phyloP scores from a whole-genome alignment of 257 asterid genomes.

The Scutellaria baicalensis region DNA sequence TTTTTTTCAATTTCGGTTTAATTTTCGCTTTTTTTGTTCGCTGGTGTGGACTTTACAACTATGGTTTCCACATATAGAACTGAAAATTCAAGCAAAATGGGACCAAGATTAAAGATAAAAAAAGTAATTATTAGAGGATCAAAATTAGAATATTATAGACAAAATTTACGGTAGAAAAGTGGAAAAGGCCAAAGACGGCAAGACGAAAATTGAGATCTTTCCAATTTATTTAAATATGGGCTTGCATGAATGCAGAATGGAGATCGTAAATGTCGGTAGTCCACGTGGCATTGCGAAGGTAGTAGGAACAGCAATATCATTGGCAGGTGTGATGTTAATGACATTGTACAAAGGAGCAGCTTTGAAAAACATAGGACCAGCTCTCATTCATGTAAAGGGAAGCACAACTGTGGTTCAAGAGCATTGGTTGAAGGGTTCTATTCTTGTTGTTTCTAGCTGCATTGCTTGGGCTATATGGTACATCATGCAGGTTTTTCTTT shows the following conservation, averaged over 20 bases:
- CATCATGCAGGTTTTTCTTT: conserved; percentile 59
- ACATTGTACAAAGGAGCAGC: conserved; percentile 62
- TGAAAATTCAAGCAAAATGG: no score
- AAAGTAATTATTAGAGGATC: no score
- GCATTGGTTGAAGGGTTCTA: conserved; percentile 56
- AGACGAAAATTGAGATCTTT: no score
- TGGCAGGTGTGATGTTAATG: conserved; percentile 65
- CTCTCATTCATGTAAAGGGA: conserved; percentile 36
- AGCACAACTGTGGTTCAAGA: conserved; percentile 26
- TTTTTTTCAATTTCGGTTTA: no score
- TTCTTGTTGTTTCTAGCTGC: conserved; percentile 61
- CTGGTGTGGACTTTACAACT: no score
- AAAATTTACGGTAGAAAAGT: no score
- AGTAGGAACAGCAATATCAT: conserved; percentile 51
- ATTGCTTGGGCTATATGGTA: conserved; percentile 58
- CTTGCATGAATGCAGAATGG: conserved; percentile 37
- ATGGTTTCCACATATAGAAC: no score
- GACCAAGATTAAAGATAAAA: no score
- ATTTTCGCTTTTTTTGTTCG: no score
- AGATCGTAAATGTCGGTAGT: conserved; percentile 39
- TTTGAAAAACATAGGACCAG: conserved; percentile 31
- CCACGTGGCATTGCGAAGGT: conserved; percentile 56
- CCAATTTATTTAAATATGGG: no score
- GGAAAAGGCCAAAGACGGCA: no score
- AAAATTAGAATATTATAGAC: no score